These are phyloP conservation scores for Nymphaea thermarum DNA, from an alignment of 164 flowering plant genomes.

Conservation along the genomic window DNA sequence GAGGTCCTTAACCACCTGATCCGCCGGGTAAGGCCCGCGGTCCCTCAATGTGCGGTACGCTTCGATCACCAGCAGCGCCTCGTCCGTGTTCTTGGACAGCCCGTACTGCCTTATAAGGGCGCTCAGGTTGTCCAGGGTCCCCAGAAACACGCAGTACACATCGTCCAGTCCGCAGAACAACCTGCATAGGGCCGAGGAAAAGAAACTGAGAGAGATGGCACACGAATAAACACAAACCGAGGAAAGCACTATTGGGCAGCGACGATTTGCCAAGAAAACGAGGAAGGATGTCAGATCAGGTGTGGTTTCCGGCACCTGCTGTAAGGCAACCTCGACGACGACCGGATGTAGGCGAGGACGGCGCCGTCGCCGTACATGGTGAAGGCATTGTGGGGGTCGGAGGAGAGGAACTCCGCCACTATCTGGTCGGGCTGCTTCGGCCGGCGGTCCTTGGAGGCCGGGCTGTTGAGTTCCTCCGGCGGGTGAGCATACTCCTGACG, in stretches of 20 bases:
- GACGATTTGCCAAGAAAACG: background rate
- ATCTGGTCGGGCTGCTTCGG: conserved; percentile 63
- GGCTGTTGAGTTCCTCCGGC: conserved; percentile 83
- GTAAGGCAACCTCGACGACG: conserved; percentile 14
- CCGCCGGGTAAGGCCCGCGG: conserved; percentile 88
- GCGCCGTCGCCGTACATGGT: conserved; percentile 47
- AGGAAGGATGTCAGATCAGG: background rate
- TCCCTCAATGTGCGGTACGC: conserved; percentile 82
- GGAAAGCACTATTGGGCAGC: background rate
- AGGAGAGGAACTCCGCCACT: conserved; percentile 39
- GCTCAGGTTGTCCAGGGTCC: conserved; percentile 63
- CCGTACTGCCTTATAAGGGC: conserved; percentile 66
- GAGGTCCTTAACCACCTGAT: conserved; percentile 83
- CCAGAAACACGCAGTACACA: conserved; percentile 71
- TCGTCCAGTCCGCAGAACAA: conserved; percentile 67
- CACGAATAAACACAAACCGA: background rate
- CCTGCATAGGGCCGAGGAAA: conserved; percentile 24
- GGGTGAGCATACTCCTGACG: conserved; percentile 68
- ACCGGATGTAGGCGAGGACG: conserved; percentile 46
- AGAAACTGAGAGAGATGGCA: no score
- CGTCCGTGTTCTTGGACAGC: conserved; percentile 45
- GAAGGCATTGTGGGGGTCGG: conserved; percentile 37
- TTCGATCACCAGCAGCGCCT: conserved; percentile 74
- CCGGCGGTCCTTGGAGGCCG: conserved; percentile 32
- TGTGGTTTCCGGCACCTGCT: background rate